Percentiles rank a stretch among this genome's conserved stretches.
Conservation (phyloP, 495 filamentous ascomycete genomes). For the Pyronema domesticum region DNA sequence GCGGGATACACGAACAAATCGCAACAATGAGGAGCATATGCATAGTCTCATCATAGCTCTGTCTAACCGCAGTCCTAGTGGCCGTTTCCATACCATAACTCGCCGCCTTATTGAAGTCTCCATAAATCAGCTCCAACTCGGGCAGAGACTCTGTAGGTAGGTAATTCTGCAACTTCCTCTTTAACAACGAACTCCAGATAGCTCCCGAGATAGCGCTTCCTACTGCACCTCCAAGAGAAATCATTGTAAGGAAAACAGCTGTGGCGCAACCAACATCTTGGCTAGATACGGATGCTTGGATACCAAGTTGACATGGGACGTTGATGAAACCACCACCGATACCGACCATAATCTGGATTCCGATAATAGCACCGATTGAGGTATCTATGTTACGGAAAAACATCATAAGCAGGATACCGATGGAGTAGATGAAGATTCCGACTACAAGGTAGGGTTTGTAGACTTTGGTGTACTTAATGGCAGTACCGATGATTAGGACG, state of each 20-base stretch:
- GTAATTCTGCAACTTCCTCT: conserved; percentile 36
- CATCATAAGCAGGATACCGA: conserved; percentile 46
- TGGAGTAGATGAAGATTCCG: conserved; percentile 41
- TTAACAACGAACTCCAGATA: conserved; percentile 44
- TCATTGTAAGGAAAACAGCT: conserved; percentile 46
- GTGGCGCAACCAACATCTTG: conserved; percentile 50
- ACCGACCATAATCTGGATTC: conserved; percentile 46
- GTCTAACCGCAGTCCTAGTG: conserved; percentile 39
- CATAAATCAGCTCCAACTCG: conserved; percentile 37
- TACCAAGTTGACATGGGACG: conserved; percentile 45
- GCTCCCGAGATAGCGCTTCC: conserved; percentile 50
- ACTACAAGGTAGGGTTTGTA: conserved; percentile 42
- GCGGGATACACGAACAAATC: conserved; percentile 33
- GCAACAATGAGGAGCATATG: conserved; percentile 37
- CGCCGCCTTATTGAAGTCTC: conserved; percentile 36
- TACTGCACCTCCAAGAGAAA: conserved; percentile 51
- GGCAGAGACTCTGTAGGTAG: conserved; percentile 30
- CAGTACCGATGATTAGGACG: conserved; percentile 40
- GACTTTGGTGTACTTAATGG: conserved; percentile 43
- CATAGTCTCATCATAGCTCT: conserved; percentile 45
- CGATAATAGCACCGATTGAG: conserved; percentile 39
- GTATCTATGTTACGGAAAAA: conserved; percentile 36
- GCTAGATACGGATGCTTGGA: conserved; percentile 46
- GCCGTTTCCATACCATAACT: conserved; percentile 38
- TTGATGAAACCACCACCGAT: conserved; percentile 47